These are phyloP conservation scores for Collybiopsis confluens DNA, from an alignment of 768 basidiomycete genomes.

Conservation along the genomic window DNA sequence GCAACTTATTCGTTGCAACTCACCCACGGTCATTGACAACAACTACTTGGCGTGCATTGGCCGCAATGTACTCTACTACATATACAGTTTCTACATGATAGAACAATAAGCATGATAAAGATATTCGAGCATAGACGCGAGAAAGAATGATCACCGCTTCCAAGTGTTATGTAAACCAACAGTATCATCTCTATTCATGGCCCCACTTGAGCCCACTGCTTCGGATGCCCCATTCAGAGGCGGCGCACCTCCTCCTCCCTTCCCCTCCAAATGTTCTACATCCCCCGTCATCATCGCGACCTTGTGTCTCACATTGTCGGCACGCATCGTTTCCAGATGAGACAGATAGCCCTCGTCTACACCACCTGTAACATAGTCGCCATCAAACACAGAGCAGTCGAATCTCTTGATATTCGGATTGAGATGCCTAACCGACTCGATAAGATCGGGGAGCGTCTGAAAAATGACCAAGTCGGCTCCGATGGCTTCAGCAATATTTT, in stretches of 20 bases:
- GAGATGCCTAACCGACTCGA: conserved; percentile 79
- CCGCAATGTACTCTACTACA: too few relatives aligned
- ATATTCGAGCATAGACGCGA: background rate
- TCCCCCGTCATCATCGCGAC: conserved; percentile 21
- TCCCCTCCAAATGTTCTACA: conserved; percentile 29
- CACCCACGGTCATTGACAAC: too few relatives aligned
- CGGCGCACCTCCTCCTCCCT: conserved; percentile 24
- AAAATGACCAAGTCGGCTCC: conserved; percentile 96
- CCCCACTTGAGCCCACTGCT: conserved; percentile 31
- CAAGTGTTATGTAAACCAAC: conserved; percentile 79
- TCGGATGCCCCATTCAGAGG: conserved; percentile 16
- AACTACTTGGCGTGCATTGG: too few relatives aligned
- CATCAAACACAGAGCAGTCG: conserved; percentile 98
- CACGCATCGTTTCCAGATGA: conserved; percentile 70
- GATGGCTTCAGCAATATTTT: conserved; percentile 73
- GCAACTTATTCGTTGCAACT: too few relatives aligned
- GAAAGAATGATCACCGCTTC: conserved; percentile 22
- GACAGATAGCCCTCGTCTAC: conserved; percentile 80
- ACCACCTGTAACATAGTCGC: conserved; percentile 93
- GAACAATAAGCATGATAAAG: too few relatives aligned
- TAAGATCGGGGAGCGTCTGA: conserved; percentile 87
- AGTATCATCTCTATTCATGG: conserved; percentile 67
- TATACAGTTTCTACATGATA: too few relatives aligned
- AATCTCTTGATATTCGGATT: conserved; percentile 75
- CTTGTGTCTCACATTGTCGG: conserved; percentile 76